These are phyloP conservation scores for Colletotrichum magnum DNA, from an alignment of 2,329 filamentous ascomycete species.

Conservation along the genomic window DNA sequence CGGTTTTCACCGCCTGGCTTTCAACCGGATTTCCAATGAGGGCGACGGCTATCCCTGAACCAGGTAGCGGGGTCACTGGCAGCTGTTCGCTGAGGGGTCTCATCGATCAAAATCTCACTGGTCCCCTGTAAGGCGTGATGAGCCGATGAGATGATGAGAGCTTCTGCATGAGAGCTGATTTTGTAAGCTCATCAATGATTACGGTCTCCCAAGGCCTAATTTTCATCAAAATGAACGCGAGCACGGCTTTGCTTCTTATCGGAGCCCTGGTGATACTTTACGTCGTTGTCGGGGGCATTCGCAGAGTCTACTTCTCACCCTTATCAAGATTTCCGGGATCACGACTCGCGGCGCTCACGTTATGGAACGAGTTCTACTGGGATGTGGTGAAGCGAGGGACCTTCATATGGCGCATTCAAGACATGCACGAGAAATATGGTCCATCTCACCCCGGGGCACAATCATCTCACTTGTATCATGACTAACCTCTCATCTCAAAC, in stretches of 20 bases:
- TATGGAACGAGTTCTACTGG: slow-evolving; percentile 52
- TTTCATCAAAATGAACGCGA: not conserved
- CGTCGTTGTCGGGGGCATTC: not conserved
- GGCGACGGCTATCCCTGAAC: too few relatives aligned
- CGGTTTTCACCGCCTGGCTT: too few relatives aligned
- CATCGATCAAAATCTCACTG: too few relatives aligned
- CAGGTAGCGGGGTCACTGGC: too few relatives aligned
- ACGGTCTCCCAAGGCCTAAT: too few relatives aligned
- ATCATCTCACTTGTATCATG: too few relatives aligned
- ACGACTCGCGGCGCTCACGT: slow-evolving; percentile 49
- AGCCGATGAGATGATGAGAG: too few relatives aligned
- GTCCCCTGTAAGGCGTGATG: too few relatives aligned
- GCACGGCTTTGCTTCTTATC: slow-evolving; percentile 38
- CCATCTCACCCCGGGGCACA: not conserved
- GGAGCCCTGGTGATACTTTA: slow-evolving; percentile 16
- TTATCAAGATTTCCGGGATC: slow-evolving; percentile 23
- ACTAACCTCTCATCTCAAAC: not conserved
- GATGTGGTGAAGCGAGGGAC: slow-evolving; percentile 49
- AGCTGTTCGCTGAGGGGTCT: too few relatives aligned
- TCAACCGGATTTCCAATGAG: too few relatives aligned
- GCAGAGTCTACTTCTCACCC: slow-evolving; percentile 9
- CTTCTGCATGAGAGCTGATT: too few relatives aligned
- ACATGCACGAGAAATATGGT: slow-evolving; percentile 53
- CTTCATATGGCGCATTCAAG: slow-evolving; percentile 51
- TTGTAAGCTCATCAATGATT: too few relatives aligned